Percentiles rank a stretch among this genome's conserved stretches.
These are phyloP conservation scores for Lathyrus tuberosus DNA, from an alignment of 306 rosid species.

Conservation along the genomic window DNA sequence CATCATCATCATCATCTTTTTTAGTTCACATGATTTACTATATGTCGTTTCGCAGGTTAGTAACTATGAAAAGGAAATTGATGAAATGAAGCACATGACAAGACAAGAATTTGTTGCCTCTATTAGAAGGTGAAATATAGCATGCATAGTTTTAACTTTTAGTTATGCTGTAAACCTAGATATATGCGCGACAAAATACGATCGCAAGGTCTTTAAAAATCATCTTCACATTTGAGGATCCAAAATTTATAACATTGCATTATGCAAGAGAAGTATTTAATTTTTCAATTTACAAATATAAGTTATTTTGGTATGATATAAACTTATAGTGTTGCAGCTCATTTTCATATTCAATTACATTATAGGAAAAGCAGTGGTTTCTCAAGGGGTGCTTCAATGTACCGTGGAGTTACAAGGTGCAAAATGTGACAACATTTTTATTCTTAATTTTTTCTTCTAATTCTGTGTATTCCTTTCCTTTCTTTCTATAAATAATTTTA, in stretches of 20 bases:
- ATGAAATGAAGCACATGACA: conserved; percentile 97
- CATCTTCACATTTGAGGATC: no score
- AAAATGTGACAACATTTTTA: conserved; percentile 20
- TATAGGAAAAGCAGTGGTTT: conserved; percentile 97
- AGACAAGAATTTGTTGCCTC: conserved; percentile 99
- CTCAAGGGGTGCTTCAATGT: conserved; percentile 99
- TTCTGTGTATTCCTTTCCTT: not conserved
- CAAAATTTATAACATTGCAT: no score
- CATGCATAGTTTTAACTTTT: not conserved
- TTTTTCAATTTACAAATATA: no score
- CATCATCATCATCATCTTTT: not conserved
- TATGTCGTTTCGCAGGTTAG: conserved; percentile 55
- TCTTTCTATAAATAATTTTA: not conserved
- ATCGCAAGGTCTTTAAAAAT: not conserved
- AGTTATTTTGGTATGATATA: not conserved
- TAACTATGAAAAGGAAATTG: conserved; percentile 93
- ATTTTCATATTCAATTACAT: conserved; percentile 1
- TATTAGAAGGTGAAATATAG: conserved; percentile 69
- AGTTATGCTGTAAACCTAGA: not conserved
- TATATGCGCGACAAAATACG: not conserved
- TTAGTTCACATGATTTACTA: conserved; percentile 3
- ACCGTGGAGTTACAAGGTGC: conserved; percentile 98
- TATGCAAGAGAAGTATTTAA: no score
- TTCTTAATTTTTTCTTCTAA: conserved; percentile 17
- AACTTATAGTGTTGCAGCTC: not conserved